Conservation (phyloP, 306 rosid genomes). For the Luffa aegyptiaca region DNA sequence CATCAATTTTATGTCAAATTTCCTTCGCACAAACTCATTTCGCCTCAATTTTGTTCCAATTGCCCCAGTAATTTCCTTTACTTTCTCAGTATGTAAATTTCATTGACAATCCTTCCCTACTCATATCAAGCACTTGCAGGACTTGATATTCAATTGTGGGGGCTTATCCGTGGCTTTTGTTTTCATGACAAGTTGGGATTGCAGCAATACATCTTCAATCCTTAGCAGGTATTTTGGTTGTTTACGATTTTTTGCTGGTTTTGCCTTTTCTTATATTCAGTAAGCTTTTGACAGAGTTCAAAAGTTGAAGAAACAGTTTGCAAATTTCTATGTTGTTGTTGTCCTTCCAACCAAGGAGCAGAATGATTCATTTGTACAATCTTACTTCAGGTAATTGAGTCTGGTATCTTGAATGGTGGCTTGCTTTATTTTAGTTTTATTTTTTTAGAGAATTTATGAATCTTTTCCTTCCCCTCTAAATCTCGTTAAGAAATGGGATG, state of each 20-base stretch:
- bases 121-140: constrained; percentile 31
- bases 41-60: constrained; percentile 65
- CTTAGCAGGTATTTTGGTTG: constrained; percentile 41
- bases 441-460: not conserved
- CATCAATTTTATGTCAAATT: constrained; percentile 58
- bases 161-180: constrained; percentile 76
- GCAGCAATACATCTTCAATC: constrained; percentile 27
- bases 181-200: constrained; percentile 64
- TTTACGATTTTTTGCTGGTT: constrained; percentile 3
- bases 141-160: constrained; percentile 89
- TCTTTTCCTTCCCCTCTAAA: not conserved
- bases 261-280: not conserved
- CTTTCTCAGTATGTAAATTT: not conserved
- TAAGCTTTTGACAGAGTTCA: constrained; percentile 44
- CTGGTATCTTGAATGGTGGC: constrained; percentile 2
- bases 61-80: constrained; percentile 40
- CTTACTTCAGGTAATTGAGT: constrained; percentile 66
- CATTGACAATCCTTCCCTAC: not conserved
- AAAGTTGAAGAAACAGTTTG: constrained; percentile 58
- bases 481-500: constrained; percentile 44
- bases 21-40: constrained; percentile 57
- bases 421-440: not conserved
- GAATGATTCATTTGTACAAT: constrained; percentile 47
- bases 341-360: constrained; percentile 53
- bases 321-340: constrained; percentile 50